Base-by-base conservation (phyloP, 192 early-diverging fungal genomes). In the Cetraspora pellucida region DNA sequence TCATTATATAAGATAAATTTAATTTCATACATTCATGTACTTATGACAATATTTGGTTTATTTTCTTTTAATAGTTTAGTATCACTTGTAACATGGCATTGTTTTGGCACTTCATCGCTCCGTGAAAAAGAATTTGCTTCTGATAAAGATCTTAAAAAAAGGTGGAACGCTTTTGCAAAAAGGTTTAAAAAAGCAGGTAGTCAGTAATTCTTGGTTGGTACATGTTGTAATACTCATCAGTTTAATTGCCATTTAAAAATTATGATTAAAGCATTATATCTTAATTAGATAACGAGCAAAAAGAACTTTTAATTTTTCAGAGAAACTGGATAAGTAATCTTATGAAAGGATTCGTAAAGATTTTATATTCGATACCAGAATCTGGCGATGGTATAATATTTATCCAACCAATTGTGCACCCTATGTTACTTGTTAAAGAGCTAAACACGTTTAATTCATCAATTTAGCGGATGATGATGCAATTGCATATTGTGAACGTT, bases 1-100 rank as follows among this genome's bases (percentile, higher is more conserved):
- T 65, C n/a, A 19, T 65, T 63, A 7, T 63, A 17, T 23, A 46
- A 67, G 19, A 10, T 47, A 69, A 10, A 23, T 55, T 47, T 77
- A 16, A 19, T 55, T 54, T 11, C 19, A 1, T 10, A 45, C 13
- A 47, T 27, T 30, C 45, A 17, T 37, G 23, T 61, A 49, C 21
- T 59, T 46, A 49, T 65, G 45, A 13, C 45, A 28, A 17, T n/a
- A n/a, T n/a, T n/a, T n/a, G n/a, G n/a, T n/a, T n/a, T n/a, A 46
- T 19, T 59, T 21, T 44, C 16, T 23, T 69, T 21, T 77, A 31
- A 52, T 78, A 89, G 87, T 10, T 74, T 99, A 59, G 90, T 95
- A 1, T 88, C 89, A 21, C 82, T 97, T 10, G 76, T 86, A 0
- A 84, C 91, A 30, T 99, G 97, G 97, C 80, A 86, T 50, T 87